Conservation (phyloP, 768 basidiomycete genomes). For the Gymnopilus dilepis region DNA sequence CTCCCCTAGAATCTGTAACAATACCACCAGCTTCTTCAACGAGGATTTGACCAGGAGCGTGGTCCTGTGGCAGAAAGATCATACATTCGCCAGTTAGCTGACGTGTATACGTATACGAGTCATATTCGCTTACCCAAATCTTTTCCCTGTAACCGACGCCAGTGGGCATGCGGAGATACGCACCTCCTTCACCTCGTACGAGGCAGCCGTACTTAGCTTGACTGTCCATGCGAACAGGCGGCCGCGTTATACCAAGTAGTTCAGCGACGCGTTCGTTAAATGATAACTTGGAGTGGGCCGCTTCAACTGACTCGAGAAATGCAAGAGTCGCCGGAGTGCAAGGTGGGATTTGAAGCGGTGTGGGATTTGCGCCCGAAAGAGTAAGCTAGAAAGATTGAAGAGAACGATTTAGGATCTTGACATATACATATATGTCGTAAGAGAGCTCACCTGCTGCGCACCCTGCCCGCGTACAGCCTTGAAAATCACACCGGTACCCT, state of each 20-base stretch:
- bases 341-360: constrained; percentile 57
- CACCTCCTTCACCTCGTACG: constrained; percentile 83
- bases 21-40: constrained; percentile 89
- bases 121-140: constrained; percentile 76
- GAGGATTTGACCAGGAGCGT: constrained; percentile 85
- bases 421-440: background rate
- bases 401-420: background rate
- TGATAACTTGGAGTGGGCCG: constrained; percentile 88
- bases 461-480: constrained; percentile 89
- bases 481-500: constrained; percentile 80
- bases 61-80: constrained; percentile 60
- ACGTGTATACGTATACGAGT: background rate
- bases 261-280: constrained; percentile 78
- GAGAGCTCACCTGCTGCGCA: constrained; percentile 62
- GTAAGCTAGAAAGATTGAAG: constrained; percentile 45
- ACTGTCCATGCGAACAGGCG: constrained; percentile 88
- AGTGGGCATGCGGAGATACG: constrained; percentile 82
- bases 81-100: background rate
- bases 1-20: constrained; percentile 84
- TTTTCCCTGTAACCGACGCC: constrained; percentile 86
- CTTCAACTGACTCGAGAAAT: constrained; percentile 92
- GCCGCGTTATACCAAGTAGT: constrained; percentile 65
- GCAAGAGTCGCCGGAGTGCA: constrained; percentile 54
- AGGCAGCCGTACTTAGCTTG: constrained; percentile 95
- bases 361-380: constrained; percentile 54